A percentile compares a stretch with the other conserved stretches of the same genome.
phyloP scores from a whole-genome alignment of 768 basidiomycete species.

The Agrocybe chaxingu region DNA sequence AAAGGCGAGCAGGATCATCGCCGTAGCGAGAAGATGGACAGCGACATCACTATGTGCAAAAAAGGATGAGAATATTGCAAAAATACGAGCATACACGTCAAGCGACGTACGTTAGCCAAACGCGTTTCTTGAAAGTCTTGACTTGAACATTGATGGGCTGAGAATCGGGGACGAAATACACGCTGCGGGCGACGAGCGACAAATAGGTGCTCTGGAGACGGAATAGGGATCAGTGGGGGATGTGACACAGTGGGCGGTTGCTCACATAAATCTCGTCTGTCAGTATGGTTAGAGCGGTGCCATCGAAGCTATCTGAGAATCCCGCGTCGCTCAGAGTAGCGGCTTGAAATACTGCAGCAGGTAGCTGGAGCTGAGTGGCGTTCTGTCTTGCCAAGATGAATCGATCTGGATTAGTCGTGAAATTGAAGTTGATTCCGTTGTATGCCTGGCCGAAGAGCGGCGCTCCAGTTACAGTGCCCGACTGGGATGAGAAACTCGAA shows the following conservation, averaged over 20 bases:
- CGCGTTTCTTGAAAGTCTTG: conserved; percentile 40
- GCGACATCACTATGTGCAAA: conserved; percentile 33
- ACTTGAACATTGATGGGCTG: conserved; percentile 37
- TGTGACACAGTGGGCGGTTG: conserved; percentile 2
- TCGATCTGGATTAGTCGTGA: conserved; percentile 32
- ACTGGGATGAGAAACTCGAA: conserved; percentile 36
- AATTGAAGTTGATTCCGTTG: conserved; percentile 51
- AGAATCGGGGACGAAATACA: conserved; percentile 43
- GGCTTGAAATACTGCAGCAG: conserved; percentile 48
- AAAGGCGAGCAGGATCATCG: conserved; percentile 42
- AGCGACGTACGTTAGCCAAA: conserved; percentile 43
- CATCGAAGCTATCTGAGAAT: conserved; percentile 33
- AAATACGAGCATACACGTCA: no score
- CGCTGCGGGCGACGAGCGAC: conserved; percentile 43
- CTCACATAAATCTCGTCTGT: conserved; percentile 49
- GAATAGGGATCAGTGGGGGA: not conserved
- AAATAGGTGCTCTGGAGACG: conserved; percentile 40
- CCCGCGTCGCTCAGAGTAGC: conserved; percentile 37
- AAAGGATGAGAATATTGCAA: not conserved
- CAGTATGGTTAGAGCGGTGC: conserved; percentile 32
- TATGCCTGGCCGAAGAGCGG: conserved; percentile 46
- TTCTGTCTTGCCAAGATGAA: conserved; percentile 35
- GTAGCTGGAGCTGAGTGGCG: conserved; percentile 46
- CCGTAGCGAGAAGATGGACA: conserved; percentile 38
- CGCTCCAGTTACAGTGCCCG: conserved; percentile 42